Conservation (phyloP, 2,329 filamentous ascomycete species). For the Calonectria multiphialidica region DNA sequence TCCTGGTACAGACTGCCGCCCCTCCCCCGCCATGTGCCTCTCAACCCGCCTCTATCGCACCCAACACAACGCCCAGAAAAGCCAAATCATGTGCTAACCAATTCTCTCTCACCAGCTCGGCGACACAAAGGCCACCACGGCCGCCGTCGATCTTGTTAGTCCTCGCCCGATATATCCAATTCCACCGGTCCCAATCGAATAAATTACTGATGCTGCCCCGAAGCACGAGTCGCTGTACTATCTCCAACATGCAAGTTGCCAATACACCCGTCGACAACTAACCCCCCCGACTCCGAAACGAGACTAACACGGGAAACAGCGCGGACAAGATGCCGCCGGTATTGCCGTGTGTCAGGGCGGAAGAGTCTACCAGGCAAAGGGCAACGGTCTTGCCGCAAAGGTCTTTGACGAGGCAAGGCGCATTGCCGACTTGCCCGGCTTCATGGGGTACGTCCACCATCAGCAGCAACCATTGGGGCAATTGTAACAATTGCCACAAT, state of each 20-base stretch:
- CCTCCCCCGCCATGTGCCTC: neutral
- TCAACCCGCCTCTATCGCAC: too few species aligned
- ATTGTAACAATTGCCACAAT: too few species aligned
- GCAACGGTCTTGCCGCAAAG: conserved; percentile 78
- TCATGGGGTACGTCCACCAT: conserved; percentile 73
- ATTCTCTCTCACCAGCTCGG: conserved; percentile 43
- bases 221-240: conserved; percentile 77
- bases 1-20: neutral
- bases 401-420: conserved; percentile 86
- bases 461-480: neutral
- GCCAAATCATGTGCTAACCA: neutral
- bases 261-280: conserved; percentile 35
- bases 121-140: conserved; percentile 52
- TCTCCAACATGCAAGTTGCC: conserved; percentile 64
- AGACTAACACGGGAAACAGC: conserved; percentile 57
- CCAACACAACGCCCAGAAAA: too few species aligned
- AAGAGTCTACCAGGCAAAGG: conserved; percentile 89
- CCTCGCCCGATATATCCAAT: neutral
- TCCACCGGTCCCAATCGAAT: neutral
- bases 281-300: neutral
- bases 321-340: conserved; percentile 90
- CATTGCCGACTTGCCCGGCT: conserved; percentile 72
- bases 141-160: conserved; percentile 68
- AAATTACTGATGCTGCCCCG: neutral
- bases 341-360: conserved; percentile 85